These are phyloP conservation scores for Pseudoperonospora humuli DNA, from an alignment of 352 stramenopile species.

Conservation along the genomic window DNA sequence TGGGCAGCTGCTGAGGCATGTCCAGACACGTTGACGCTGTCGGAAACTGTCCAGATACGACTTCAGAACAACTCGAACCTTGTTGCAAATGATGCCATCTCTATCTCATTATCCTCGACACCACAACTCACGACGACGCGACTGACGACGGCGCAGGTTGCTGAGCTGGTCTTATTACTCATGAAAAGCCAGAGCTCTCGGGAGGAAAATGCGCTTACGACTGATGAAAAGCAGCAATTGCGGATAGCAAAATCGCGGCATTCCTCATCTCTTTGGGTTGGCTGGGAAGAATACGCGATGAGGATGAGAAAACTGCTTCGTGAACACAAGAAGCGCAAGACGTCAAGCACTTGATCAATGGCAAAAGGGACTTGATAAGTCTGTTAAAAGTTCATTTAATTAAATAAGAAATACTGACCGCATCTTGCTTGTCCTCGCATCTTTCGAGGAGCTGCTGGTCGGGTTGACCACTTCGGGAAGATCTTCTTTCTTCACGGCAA, in stretches of 20 bases:
- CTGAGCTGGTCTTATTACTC: too few species aligned
- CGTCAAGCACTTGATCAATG: not conserved
- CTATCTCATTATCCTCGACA: too few species aligned
- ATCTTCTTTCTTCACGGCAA: not conserved
- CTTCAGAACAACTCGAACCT: slow-evolving; percentile 6
- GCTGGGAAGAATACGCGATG: not conserved
- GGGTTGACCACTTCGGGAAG: not conserved
- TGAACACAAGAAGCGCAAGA: slow-evolving; percentile 15
- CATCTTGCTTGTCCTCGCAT: slow-evolving; percentile 8
- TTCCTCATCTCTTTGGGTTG: too few species aligned
- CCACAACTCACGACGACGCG: not conserved
- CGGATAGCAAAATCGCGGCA: too few species aligned
- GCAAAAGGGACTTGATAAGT: not conserved
- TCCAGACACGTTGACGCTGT: slow-evolving; percentile 22
- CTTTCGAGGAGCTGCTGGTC: slow-evolving; percentile 4
- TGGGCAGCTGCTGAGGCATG: slow-evolving; percentile 23
- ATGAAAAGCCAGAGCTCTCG: too few species aligned
- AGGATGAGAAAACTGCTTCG: not conserved
- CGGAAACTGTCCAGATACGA: slow-evolving; percentile 24
- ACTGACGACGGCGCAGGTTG: too few species aligned
- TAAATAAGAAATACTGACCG: slow-evolving; percentile 27
- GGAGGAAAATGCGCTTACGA: too few species aligned
- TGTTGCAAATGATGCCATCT: not conserved
- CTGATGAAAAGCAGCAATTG: too few species aligned
- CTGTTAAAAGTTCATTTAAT: slow-evolving; percentile 6